These are phyloP conservation scores for Russula griseocarnosa DNA, from an alignment of 768 basidiomycete genomes.

Conservation along the genomic window DNA sequence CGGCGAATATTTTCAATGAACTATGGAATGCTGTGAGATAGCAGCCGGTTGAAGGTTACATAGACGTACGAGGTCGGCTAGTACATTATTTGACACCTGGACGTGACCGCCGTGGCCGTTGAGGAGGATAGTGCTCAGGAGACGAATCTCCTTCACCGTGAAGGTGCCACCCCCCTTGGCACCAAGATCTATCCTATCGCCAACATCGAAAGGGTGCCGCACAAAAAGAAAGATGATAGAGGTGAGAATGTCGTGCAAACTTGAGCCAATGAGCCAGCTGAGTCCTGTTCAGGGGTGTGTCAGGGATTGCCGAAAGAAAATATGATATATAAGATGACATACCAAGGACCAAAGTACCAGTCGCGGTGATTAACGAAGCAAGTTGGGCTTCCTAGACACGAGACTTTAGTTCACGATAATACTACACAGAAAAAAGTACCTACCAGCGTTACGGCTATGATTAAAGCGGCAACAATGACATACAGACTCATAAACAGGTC, in stretches of 20 bases:
- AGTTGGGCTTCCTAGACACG: constrained; percentile 61
- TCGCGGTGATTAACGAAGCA: constrained; percentile 69
- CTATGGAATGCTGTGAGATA: constrained; percentile 35
- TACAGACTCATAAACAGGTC: constrained; percentile 83
- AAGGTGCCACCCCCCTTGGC: constrained; percentile 43
- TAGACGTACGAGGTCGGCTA: constrained; percentile 50
- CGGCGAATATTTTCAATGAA: constrained; percentile 69
- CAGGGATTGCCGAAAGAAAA: not conserved
- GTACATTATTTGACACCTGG: constrained; percentile 65
- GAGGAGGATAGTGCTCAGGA: constrained; percentile 72
- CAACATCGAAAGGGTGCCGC: constrained; percentile 81
- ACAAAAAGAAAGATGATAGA: constrained; percentile 91
- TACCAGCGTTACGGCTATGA: constrained; percentile 78
- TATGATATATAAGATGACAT: constrained; percentile 10
- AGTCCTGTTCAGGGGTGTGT: constrained; percentile 43
- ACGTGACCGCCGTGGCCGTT: constrained; percentile 55
- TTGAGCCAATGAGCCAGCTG: constrained; percentile 83
- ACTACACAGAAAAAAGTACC: constrained; percentile 32
- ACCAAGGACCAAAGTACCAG: constrained; percentile 59
- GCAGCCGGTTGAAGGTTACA: not conserved
- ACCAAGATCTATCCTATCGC: constrained; percentile 58
- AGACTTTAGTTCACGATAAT: constrained; percentile 7
- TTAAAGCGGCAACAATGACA: constrained; percentile 63
- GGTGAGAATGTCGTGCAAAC: constrained; percentile 73
- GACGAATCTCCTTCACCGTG: constrained; percentile 83